Conservation (phyloP, 2,329 filamentous ascomycete genomes). For the Fusarium pininemorale region DNA sequence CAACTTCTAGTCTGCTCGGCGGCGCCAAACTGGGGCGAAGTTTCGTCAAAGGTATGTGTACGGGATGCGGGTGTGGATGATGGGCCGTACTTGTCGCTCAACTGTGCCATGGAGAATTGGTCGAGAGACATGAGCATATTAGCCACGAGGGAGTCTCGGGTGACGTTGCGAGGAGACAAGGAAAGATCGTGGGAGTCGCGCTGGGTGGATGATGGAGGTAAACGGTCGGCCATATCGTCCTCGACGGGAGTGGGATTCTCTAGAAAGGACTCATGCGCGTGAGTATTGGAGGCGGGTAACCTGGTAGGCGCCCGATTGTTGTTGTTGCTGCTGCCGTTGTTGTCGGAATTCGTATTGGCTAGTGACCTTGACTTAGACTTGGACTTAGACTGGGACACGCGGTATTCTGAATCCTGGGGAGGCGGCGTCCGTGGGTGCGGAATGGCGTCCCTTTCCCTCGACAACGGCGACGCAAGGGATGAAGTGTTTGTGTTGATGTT, state of each 20-base stretch:
- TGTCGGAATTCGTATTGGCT: slow-evolving; percentile 20
- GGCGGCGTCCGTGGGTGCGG: slow-evolving; percentile 37
- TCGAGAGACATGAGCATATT: slow-evolving; percentile 96
- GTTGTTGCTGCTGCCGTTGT: slow-evolving; percentile 38
- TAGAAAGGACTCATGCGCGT: slow-evolving; percentile 44
- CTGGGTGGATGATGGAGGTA: slow-evolving; percentile 42
- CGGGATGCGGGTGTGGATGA: slow-evolving; percentile 29
- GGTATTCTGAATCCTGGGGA: slow-evolving; percentile 21
- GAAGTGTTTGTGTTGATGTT: slow-evolving; percentile 39
- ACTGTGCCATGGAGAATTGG: slow-evolving; percentile 72
- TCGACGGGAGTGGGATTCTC: slow-evolving; percentile 44
- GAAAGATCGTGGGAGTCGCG: slow-evolving; percentile 87
- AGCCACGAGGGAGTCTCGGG: slow-evolving; percentile 90
- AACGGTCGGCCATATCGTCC: slow-evolving; percentile 42
- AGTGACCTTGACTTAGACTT: slow-evolving; percentile 34
- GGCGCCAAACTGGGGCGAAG: slow-evolving; percentile 38
- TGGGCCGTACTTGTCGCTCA: slow-evolving; percentile 39
- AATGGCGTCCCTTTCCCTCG: slow-evolving; percentile 33
- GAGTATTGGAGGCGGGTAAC: slow-evolving; percentile 30
- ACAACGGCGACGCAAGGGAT: slow-evolving; percentile 37
- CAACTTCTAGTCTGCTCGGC: slow-evolving; percentile 49
- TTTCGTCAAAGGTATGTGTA: slow-evolving; percentile 43
- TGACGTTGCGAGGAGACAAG: slow-evolving; percentile 77
- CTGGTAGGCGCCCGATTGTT: slow-evolving; percentile 38
- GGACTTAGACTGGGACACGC: slow-evolving; percentile 23